These are phyloP conservation scores for Linanthus parryae DNA, from an alignment of 148 eudicot species.

Conservation along the genomic window DNA sequence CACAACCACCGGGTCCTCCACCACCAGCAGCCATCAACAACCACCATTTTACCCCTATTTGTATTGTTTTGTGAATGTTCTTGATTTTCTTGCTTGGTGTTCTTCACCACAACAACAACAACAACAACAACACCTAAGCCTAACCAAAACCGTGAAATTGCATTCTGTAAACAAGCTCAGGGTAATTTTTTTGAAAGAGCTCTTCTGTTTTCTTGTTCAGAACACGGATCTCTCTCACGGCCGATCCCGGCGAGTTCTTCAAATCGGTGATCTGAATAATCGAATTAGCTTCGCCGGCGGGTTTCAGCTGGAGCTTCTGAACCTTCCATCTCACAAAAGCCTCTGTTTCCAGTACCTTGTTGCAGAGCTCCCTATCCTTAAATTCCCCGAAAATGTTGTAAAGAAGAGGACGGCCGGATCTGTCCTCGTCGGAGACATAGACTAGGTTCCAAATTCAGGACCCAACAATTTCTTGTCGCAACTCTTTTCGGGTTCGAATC, in stretches of 20 bases:
- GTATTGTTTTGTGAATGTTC: too few relatives aligned
- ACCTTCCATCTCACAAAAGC: conserved; percentile 67
- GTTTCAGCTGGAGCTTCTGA: conserved; percentile 36
- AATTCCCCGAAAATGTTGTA: conserved; percentile 39
- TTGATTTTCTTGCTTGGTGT: too few relatives aligned
- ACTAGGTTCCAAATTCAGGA: conserved; percentile 25
- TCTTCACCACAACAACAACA: too few relatives aligned
- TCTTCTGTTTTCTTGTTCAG: conserved; percentile 36
- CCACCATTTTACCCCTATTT: too few relatives aligned
- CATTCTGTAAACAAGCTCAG: conserved; percentile 51
- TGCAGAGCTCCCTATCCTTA: conserved; percentile 27
- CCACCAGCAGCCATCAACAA: too few relatives aligned
- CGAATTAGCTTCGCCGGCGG: conserved; percentile 39
- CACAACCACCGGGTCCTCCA: too few relatives aligned
- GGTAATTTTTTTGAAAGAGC: conserved; percentile 62
- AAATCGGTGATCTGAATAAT: conserved; percentile 59
- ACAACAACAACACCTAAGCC: too few relatives aligned
- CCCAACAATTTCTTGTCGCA: conserved; percentile 26
- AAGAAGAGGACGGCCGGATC: conserved; percentile 61
- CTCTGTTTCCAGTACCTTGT: conserved; percentile 30
- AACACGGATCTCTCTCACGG: conserved; percentile 39
- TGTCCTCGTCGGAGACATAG: conserved; percentile 36
- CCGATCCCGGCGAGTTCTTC: conserved; percentile 49
- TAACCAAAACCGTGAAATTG: too few relatives aligned
- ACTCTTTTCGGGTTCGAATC: conserved; percentile 27